phyloP scores from a whole-genome alignment of 2,329 filamentous ascomycete species.

The Esteya vermicola region DNA sequence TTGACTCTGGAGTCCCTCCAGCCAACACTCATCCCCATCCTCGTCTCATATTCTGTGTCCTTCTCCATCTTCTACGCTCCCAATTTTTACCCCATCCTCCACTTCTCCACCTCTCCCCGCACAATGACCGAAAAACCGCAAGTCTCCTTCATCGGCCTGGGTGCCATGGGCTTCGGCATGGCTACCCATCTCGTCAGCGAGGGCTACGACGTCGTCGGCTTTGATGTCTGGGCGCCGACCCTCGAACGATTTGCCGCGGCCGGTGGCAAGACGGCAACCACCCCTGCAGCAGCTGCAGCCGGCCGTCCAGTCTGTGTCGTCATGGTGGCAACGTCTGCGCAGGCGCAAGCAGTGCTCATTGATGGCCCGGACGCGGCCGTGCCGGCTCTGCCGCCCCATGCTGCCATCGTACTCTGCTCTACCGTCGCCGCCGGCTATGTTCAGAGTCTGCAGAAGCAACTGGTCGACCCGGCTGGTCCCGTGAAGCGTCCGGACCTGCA shows the following conservation, averaged over 20 bases:
- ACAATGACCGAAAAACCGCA: too few relatives aligned
- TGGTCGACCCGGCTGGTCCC: conserved; percentile 36
- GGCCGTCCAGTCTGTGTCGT: conserved; percentile 49
- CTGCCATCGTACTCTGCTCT: conserved; percentile 52
- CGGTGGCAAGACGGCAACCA: conserved; percentile 44
- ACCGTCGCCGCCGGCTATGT: conserved; percentile 57
- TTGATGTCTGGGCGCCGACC: conserved; percentile 54
- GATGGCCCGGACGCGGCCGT: conserved; percentile 36
- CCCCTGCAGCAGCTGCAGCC: conserved; percentile 46
- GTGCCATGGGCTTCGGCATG: conserved; percentile 75
- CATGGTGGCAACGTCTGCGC: conserved; percentile 63
- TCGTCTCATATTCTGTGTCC: too few relatives aligned
- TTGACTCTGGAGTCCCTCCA: too few relatives aligned
- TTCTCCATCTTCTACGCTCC: neutral
- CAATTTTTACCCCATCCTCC: neutral
- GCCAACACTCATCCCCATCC: too few relatives aligned
- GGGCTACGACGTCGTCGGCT: conserved; percentile 55
- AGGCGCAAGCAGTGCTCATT: conserved; percentile 53
- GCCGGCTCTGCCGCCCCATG: conserved; percentile 35
- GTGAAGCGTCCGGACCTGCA: conserved; percentile 47
- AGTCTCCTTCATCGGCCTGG: conserved; percentile 59
- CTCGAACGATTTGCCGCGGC: conserved; percentile 50
- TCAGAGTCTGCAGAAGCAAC: conserved; percentile 40
- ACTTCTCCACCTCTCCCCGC: conserved; percentile 13
- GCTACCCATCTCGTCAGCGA: conserved; percentile 56